phyloP scores from a whole-genome alignment of 2,329 filamentous ascomycete species.

The Alternaria sp. region DNA sequence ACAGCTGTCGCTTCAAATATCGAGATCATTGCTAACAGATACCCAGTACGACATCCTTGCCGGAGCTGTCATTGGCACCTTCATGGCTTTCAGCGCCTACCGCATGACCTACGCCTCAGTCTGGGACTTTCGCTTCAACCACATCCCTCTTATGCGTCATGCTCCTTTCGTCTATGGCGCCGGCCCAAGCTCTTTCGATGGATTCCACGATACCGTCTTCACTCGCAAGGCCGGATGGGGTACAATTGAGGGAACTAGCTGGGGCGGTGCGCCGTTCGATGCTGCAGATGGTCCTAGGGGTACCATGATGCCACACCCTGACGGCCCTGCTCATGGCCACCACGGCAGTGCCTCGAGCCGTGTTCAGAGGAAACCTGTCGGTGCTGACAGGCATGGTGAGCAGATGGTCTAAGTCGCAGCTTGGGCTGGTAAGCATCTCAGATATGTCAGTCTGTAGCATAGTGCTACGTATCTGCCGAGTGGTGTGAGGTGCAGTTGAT shows the following conservation, averaged over 20 bases:
- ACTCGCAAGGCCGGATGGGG: constrained; percentile 71
- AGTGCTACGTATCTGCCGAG: not conserved
- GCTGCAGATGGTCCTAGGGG: constrained; percentile 50
- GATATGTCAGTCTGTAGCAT: not conserved
- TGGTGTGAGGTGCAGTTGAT: not conserved
- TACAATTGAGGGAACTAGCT: constrained; percentile 49
- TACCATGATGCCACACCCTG: constrained; percentile 41
- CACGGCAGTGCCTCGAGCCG: constrained; percentile 29
- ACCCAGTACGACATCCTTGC: constrained; percentile 75
- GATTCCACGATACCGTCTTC: constrained; percentile 64
- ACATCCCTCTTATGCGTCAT: constrained; percentile 70
- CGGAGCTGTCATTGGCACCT: constrained; percentile 70
- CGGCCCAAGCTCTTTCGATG: constrained; percentile 50
- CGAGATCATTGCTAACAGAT: not conserved
- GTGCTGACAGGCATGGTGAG: constrained; percentile 21
- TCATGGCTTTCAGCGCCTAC: constrained; percentile 72
- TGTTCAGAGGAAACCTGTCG: constrained; percentile 45
- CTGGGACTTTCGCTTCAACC: constrained; percentile 74
- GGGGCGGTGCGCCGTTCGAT: constrained; percentile 56
- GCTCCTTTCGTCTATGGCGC: constrained; percentile 63
- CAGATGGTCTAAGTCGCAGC: constrained; percentile 14
- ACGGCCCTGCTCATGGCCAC: constrained; percentile 37
- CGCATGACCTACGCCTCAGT: constrained; percentile 73
- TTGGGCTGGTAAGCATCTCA: not conserved
- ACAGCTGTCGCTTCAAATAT: not conserved